phyloP scores from a whole-genome alignment of 2,329 filamentous ascomycete genomes.

The Cadophora gregata region DNA sequence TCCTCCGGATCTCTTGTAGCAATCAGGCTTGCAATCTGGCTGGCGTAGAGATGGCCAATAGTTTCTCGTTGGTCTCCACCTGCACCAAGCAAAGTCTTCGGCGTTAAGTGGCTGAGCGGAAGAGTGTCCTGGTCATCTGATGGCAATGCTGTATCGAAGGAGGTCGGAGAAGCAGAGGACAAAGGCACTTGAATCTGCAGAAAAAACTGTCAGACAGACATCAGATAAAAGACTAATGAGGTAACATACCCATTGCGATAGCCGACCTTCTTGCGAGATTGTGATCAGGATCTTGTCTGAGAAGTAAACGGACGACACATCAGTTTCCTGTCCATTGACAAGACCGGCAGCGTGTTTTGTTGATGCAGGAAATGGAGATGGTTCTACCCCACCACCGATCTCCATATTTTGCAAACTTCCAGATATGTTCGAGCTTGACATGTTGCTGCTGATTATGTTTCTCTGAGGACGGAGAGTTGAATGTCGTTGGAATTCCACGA shows the following conservation, averaged over 20 bases:
- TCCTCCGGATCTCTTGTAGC: conserved; percentile 72
- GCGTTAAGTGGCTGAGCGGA: conserved; percentile 81
- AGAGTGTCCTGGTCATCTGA: conserved; percentile 53
- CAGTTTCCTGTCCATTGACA: conserved; percentile 73
- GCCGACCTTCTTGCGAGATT: conserved; percentile 80
- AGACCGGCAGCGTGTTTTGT: conserved; percentile 55
- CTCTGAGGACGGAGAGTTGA: background rate
- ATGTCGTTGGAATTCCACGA: background rate
- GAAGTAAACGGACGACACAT: conserved; percentile 76
- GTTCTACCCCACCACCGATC: conserved; percentile 29
- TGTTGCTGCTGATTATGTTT: conserved; percentile 23
- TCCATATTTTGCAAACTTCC: conserved; percentile 25
- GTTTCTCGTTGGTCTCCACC: conserved; percentile 81
- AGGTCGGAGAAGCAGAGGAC: conserved; percentile 67
- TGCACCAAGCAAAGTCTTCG: conserved; percentile 85
- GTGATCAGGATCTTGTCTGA: conserved; percentile 91
- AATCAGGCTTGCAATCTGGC: conserved; percentile 85
- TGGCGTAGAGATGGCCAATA: conserved; percentile 85
- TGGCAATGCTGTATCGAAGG: conserved; percentile 58
- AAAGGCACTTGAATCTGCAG: conserved; percentile 78
- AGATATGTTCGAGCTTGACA: conserved; percentile 30
- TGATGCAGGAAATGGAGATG: conserved; percentile 39
- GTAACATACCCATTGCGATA: conserved; percentile 87
- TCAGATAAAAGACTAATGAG: background rate
- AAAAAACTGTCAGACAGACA: background rate